Evolutionary conservation across 2,329 filamentous ascomycete species (phyloP).

Genomic region (Colletotrichum graminicola): DNA sequence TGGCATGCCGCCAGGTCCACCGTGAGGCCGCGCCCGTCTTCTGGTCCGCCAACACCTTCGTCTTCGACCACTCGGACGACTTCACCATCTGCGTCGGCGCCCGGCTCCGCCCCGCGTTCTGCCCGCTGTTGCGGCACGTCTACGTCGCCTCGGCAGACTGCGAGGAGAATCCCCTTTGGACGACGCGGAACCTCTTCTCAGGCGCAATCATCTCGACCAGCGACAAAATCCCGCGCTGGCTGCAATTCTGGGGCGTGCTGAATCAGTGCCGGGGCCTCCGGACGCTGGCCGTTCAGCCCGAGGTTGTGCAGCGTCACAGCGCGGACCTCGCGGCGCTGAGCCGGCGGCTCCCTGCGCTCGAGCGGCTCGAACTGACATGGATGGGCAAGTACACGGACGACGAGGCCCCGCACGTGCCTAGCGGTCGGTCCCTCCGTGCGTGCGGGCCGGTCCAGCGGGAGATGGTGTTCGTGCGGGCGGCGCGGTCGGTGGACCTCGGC

Average conservation of each 20-base stretch:
- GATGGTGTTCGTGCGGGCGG: slow-evolving; percentile 11
- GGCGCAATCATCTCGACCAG: not conserved
- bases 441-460: slow-evolving; percentile 7
- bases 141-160: not conserved
- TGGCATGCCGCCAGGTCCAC: slow-evolving; percentile 27
- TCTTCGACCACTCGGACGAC: slow-evolving; percentile 29
- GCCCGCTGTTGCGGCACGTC: slow-evolving; percentile 25
- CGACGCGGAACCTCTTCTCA: not conserved
- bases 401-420: not conserved
- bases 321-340: slow-evolving; percentile 14
- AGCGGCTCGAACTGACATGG: slow-evolving; percentile 24
- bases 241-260: slow-evolving; percentile 35
- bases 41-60: slow-evolving; percentile 30
- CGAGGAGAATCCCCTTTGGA: not conserved
- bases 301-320: slow-evolving; percentile 16
- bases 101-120: slow-evolving; percentile 14
- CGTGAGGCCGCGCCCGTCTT: slow-evolving; percentile 30
- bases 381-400: slow-evolving; percentile 21
- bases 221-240: slow-evolving; percentile 23
- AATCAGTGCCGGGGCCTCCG: slow-evolving; percentile 28
- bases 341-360: slow-evolving; percentile 10
- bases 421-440: not conserved
- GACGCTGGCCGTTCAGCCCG: slow-evolving; percentile 25
- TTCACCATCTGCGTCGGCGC: slow-evolving; percentile 29
- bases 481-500: slow-evolving; percentile 7